Conservation (phyloP, 2,329 filamentous ascomycete species). For the Fusarium sarcochroum region DNA sequence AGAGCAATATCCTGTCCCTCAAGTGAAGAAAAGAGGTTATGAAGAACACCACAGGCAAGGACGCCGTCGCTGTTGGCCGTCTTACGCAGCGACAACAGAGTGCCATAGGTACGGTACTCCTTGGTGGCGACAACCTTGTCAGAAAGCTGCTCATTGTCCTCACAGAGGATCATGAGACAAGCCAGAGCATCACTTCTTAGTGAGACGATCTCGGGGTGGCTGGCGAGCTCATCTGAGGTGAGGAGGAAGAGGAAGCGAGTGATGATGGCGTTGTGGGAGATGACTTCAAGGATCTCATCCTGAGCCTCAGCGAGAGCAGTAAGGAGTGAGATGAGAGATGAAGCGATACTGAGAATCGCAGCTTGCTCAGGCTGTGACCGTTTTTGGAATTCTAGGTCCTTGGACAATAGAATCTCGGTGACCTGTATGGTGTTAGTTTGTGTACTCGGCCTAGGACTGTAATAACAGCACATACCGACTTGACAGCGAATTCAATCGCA, state of each 20-base stretch:
- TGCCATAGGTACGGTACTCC: constrained; percentile 62
- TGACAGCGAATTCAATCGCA: constrained; percentile 70
- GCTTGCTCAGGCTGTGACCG: constrained; percentile 67
- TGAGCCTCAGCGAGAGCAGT: constrained; percentile 70
- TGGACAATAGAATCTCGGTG: constrained; percentile 58
- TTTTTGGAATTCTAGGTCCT: constrained; percentile 61
- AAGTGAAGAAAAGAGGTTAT: constrained; percentile 70
- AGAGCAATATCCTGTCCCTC: constrained; percentile 44
- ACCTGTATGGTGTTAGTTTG: constrained; percentile 53
- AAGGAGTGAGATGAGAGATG: constrained; percentile 67
- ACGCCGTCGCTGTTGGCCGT: constrained; percentile 65
- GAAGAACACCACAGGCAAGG: constrained; percentile 71
- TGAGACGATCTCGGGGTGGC: constrained; percentile 58
- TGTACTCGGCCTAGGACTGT: neutral
- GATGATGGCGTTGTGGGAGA: constrained; percentile 65
- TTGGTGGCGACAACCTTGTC: constrained; percentile 67
- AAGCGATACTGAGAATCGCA: constrained; percentile 67
- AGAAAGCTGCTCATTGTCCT: constrained; percentile 70
- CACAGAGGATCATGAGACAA: constrained; percentile 70
- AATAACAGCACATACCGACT: constrained; percentile 59
- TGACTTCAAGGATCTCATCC: constrained; percentile 70
- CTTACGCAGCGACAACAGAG: constrained; percentile 64
- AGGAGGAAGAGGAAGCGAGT: constrained; percentile 69
- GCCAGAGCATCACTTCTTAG: constrained; percentile 65
- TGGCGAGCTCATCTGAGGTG: constrained; percentile 59